These are phyloP conservation scores for Schizochytrium sp. DNA, from an alignment of 108 stramenopile species.

Conservation along the genomic window DNA sequence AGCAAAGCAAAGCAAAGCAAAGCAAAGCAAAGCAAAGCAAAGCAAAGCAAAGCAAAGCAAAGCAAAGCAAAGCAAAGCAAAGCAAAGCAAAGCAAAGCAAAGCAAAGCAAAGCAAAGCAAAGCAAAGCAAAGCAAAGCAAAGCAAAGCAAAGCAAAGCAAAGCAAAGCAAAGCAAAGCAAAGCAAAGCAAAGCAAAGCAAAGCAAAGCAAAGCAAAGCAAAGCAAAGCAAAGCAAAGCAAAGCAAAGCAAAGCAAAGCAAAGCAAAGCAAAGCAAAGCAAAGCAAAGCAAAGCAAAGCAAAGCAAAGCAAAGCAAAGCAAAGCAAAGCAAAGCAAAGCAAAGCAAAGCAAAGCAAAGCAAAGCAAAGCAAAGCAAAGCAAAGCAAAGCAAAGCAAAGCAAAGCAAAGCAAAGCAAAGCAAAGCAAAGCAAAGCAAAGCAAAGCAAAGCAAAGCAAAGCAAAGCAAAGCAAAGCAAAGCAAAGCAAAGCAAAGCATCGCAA, in stretches of 20 bases:
- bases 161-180: background rate
- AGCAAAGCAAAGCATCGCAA: background rate
- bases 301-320: background rate
- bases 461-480: background rate
- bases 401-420: background rate
- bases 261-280: background rate
- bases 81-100: background rate
- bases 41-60: background rate
- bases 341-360: background rate
- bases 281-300: background rate
- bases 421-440: background rate
- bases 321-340: background rate
- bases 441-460: background rate
- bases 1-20: background rate
- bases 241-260: background rate
- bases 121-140: background rate
- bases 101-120: background rate
- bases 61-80: background rate
- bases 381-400: background rate
- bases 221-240: background rate
- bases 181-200: background rate
- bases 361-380: background rate
- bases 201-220: background rate
- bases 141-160: background rate
- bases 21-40: background rate